phyloP scores from a whole-genome alignment of 2,329 filamentous ascomycete genomes.

The Verticillium albo-atrum region DNA sequence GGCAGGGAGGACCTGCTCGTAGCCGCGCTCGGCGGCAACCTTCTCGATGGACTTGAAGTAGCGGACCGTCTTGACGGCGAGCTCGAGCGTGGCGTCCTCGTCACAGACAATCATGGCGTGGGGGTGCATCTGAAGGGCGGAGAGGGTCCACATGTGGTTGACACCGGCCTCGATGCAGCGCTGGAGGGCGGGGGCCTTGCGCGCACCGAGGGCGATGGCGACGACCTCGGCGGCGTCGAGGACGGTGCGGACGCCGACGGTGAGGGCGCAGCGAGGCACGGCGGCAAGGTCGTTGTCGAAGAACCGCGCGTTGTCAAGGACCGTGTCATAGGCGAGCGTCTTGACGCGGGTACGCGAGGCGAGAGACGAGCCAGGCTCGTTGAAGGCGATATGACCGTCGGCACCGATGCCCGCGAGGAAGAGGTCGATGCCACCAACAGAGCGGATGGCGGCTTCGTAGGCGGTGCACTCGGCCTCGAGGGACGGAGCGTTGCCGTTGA shows the following conservation, averaged over 20 bases:
- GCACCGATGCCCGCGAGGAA: slow-evolving; percentile 83
- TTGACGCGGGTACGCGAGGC: slow-evolving; percentile 77
- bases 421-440: slow-evolving; percentile 74
- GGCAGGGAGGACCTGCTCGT: slow-evolving; percentile 54
- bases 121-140: slow-evolving; percentile 73
- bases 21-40: slow-evolving; percentile 52
- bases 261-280: slow-evolving; percentile 79
- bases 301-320: slow-evolving; percentile 80
- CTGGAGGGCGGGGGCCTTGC: slow-evolving; percentile 76
- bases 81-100: slow-evolving; percentile 70
- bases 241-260: slow-evolving; percentile 79
- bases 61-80: slow-evolving; percentile 71
- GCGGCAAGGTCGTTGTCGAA: slow-evolving; percentile 69
- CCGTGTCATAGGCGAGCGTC: slow-evolving; percentile 82
- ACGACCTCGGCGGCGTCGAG: slow-evolving; percentile 78
- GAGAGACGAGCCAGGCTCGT: slow-evolving; percentile 79
- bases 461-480: slow-evolving; percentile 71
- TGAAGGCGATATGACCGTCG: slow-evolving; percentile 87
- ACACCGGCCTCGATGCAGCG: slow-evolving; percentile 77
- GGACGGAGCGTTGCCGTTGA: slow-evolving; percentile 74
- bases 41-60: slow-evolving; percentile 71
- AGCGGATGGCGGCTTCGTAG: slow-evolving; percentile 75
- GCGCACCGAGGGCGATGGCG: slow-evolving; percentile 75
- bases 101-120: slow-evolving; percentile 81
- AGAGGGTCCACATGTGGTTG: slow-evolving; percentile 90